Evolutionary conservation across 257 asterid genomes (phyloP), one percentile per base, ranked within the genome.

Genomic region (Fraxinus quadrangulata): DNA sequence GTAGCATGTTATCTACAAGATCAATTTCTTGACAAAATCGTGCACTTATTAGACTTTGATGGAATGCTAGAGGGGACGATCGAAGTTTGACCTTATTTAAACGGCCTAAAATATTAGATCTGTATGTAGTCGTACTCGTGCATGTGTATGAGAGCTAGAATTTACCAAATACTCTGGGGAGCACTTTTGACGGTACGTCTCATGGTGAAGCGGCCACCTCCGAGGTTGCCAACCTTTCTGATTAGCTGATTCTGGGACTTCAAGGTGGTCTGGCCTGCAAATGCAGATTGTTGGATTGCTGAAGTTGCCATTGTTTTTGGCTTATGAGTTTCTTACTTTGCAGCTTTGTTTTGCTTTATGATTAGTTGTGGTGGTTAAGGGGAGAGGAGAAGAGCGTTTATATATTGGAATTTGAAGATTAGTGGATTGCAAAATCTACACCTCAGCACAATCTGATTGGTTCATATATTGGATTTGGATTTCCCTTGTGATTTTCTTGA

Each of bases 111-210:
- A 0, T 37, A 33, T 33, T 4, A 33, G 36, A 33, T 33, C 36
- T 33, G 6, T 33, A 33, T 33, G 4, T 33, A 33, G 36, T 33
- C 6, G 6, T 34, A 34, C 6, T 42, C 10, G 23, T 51, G 61
- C n/a, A 51, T 3, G 63, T 51, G 63, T 17, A 17, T 51, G 23
- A 0, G 9, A 51, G 24, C 63, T 51, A 16, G 63, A 51, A 51
- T 51, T 28, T 83, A 93, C 98, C 98, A 94, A 77, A 94, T 94
- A 87, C 97, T 92, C 56, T 89, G 94, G 16, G 97, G 97, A 74
- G 87, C 82, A 49, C 93, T 89, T 86, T 83, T 94, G 73, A 94
- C 96, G 21, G 97, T 94, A 17, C 97, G 95, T 23, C 98, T 86
- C 98, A 94, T 94, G 91, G 93, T 84, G 90, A 85, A 75, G 73